Evolutionary conservation across 495 filamentous ascomycete genomes (phyloP), one percentile per base, ranked within the genome.

Genomic region (Hyaloscypha hepaticicola): DNA sequence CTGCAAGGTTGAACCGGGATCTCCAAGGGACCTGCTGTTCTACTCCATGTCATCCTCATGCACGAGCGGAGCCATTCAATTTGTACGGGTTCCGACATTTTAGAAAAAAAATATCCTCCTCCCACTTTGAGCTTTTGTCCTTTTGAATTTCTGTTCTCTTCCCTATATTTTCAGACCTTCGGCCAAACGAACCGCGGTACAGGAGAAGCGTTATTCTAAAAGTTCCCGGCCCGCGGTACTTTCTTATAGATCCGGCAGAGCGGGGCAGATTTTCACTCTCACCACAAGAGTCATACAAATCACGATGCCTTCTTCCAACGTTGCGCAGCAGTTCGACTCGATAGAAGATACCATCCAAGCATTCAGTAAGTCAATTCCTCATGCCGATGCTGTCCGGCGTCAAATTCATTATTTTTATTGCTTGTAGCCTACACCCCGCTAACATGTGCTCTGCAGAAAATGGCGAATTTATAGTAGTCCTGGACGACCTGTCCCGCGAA

Each of bases 391-490:
- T 6, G 27, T 9, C 49, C 56, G 52, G 53, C 21, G 29, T 61
- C 29, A 41, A 62, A 16, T 26, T 9, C 41, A 14, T 6, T 21
- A 28, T 19, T 24, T 65, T 38, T 5, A 5, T 48, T 55, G 19
- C 19, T 64, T 63, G 61, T 60, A 22, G 50, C 28, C 31, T 55
- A 55, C 52, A 29, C 55, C 29, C 22, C 24, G 53, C 56, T 66
- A 38, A 65, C 62, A 31, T n/a, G 1, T 27, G 27, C 6, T 19
- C 19, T 33, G 58, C 66, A 96, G 93, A 84, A 68, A 83, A 88
- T 77, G 93, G 92, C 75, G 86, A 98, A 75, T 98, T 98, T 83
- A 91, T 99, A 73, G 85, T 99, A 59, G 92, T 96, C 24, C 90
- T 98, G 65, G 96, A 99, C 78, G 88, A 89, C 64, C 85, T 89